A percentile compares a stretch with the other conserved stretches of the same genome.
Evolutionary conservation across 2,329 filamentous ascomycete species (phyloP).

Genomic region (Neodidymelliopsis sp.): DNA sequence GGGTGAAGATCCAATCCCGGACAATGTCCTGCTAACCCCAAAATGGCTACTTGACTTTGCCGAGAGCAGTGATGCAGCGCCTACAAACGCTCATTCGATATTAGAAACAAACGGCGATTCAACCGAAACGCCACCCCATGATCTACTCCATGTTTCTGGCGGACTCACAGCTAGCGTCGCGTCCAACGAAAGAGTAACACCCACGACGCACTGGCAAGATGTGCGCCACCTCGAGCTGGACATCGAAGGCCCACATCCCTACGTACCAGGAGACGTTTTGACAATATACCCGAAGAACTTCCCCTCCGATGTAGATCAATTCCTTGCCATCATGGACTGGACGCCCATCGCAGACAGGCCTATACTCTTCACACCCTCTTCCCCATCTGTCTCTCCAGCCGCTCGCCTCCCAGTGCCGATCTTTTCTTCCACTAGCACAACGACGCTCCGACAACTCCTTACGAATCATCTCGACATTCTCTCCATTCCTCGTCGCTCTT

Average conservation of each 20-base stretch:
- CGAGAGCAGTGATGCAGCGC: constrained; percentile 22
- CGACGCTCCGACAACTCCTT: constrained; percentile 78
- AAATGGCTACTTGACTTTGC: constrained; percentile 68
- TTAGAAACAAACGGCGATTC: constrained; percentile 8
- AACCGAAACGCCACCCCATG: constrained; percentile 45
- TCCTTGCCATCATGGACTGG: constrained; percentile 85
- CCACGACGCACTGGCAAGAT: constrained; percentile 86
- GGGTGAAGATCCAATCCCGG: constrained; percentile 73
- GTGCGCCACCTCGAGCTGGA: constrained; percentile 79
- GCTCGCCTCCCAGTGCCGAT: constrained; percentile 50
- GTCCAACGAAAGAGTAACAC: constrained; percentile 77
- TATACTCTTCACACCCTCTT: constrained; percentile 61
- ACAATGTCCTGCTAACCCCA: constrained; percentile 76
- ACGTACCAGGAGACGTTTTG: constrained; percentile 78
- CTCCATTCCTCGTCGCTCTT: constrained; percentile 84
- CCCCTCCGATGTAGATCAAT: constrained; percentile 75
- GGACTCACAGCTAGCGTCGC: constrained; percentile 65
- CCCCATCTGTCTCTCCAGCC: constrained; percentile 42
- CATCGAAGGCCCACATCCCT: constrained; percentile 54
- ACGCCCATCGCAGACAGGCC: constrained; percentile 71
- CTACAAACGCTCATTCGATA: neutral
- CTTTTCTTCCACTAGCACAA: constrained; percentile 47
- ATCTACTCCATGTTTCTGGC: constrained; percentile 65
- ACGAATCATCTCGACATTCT: constrained; percentile 88
- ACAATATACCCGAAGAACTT: constrained; percentile 90